Evolutionary conservation across 23 red algal genomes (phyloP).

Genomic region (Chondrus crispus): DNA sequence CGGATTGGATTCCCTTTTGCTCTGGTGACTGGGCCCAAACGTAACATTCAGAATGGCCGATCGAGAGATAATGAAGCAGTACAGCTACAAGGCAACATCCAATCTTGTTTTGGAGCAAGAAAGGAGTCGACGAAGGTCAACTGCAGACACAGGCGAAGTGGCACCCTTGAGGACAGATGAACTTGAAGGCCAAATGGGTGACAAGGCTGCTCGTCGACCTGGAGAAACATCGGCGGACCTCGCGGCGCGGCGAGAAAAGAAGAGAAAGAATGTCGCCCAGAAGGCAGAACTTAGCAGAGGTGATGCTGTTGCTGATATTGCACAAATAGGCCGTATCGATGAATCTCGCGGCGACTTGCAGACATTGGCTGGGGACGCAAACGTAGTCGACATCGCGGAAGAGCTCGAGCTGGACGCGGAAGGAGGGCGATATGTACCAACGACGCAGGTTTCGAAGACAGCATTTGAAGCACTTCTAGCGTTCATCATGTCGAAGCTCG

Average conservation of each 20-base stretch:
- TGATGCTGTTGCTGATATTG: background rate
- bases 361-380: background rate
- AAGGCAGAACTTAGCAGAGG: background rate
- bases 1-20: too few species aligned
- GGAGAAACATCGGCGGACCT: background rate
- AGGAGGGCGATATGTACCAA: slow-evolving; percentile 62
- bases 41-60: too few species aligned
- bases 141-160: slow-evolving; percentile 42
- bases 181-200: slow-evolving; percentile 71
- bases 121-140: slow-evolving; percentile 15
- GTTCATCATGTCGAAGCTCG: slow-evolving; percentile 66
- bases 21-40: too few species aligned
- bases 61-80: slow-evolving; percentile 73
- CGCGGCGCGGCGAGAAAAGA: background rate
- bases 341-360: background rate
- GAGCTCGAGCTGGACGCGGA: slow-evolving; percentile 51
- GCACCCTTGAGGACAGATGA: slow-evolving; percentile 43
- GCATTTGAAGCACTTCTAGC: slow-evolving; percentile 76
- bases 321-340: background rate
- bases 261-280: background rate
- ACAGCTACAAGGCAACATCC: slow-evolving; percentile 74
- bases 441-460: slow-evolving; percentile 38
- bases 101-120: slow-evolving; percentile 71
- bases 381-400: slow-evolving; percentile 60
- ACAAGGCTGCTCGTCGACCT: slow-evolving; percentile 37